phyloP scores from a whole-genome alignment of 495 filamentous ascomycete genomes.

The Aspergillus leporis region DNA sequence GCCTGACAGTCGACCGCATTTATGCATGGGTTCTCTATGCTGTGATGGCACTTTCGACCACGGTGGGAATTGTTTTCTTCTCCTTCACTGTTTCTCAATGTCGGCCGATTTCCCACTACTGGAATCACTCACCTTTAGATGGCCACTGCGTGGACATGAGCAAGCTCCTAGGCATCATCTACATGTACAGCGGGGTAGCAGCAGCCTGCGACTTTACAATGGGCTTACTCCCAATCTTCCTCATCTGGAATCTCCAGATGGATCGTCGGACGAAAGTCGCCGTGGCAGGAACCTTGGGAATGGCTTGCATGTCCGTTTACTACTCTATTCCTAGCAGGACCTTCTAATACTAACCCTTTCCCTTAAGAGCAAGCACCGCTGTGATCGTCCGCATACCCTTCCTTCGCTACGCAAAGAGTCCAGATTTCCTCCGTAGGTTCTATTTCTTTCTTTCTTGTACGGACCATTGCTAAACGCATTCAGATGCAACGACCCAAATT shows the following conservation, averaged over 20 bases:
- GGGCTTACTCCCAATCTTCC: slow-evolving; percentile 31
- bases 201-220: slow-evolving; percentile 39
- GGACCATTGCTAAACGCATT: not conserved
- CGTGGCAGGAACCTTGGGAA: slow-evolving; percentile 28
- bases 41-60: slow-evolving; percentile 25
- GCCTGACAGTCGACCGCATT: slow-evolving; percentile 31
- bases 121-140: slow-evolving; percentile 23
- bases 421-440: slow-evolving; percentile 33
- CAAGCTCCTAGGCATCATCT: slow-evolving; percentile 29
- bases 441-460: not conserved
- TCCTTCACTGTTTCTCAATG: slow-evolving; percentile 41
- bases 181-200: slow-evolving; percentile 38
- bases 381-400: slow-evolving; percentile 41
- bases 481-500: slow-evolving; percentile 36
- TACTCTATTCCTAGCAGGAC: slow-evolving; percentile 1
- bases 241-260: slow-evolving; percentile 36
- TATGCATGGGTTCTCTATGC: slow-evolving; percentile 35
- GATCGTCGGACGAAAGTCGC: slow-evolving; percentile 29
- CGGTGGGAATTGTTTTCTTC: slow-evolving; percentile 30
- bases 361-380: slow-evolving; percentile 31
- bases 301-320: slow-evolving; percentile 36
- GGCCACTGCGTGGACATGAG: slow-evolving; percentile 32
- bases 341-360: slow-evolving; percentile 9
- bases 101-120: slow-evolving; percentile 32
- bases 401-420: slow-evolving; percentile 25